These are phyloP conservation scores for Collybiopsis luxurians DNA, from an alignment of 768 basidiomycete species.

Conservation along the genomic window DNA sequence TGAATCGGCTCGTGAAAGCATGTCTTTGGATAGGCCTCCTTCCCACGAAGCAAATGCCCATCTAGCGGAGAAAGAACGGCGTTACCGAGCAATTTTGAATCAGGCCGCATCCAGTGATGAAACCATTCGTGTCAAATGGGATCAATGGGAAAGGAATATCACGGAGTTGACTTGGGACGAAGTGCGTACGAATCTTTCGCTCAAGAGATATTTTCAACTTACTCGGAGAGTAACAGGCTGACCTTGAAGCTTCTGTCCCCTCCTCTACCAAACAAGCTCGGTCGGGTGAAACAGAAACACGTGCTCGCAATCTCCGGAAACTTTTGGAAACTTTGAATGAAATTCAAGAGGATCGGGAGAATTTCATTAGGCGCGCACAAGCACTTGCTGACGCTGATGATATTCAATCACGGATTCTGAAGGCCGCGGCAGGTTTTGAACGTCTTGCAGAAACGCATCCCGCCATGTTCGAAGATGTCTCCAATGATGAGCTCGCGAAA, in stretches of 20 bases:
- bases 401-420: constrained; percentile 64
- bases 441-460: constrained; percentile 68
- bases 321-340: constrained; percentile 81
- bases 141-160: constrained; percentile 80
- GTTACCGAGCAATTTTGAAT: constrained; percentile 68
- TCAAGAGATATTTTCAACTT: too few species aligned
- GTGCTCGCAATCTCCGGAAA: constrained; percentile 68
- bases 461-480: constrained; percentile 84
- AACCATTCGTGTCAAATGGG: constrained; percentile 79
- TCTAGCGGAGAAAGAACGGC: constrained; percentile 64
- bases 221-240: constrained; percentile 39
- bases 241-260: constrained; percentile 66
- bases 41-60: constrained; percentile 81
- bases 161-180: constrained; percentile 63
- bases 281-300: constrained; percentile 48
- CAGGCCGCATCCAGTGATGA: constrained; percentile 77
- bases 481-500: constrained; percentile 76
- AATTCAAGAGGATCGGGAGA: constrained; percentile 54
- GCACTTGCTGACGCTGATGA: constrained; percentile 67
- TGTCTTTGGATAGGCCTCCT: constrained; percentile 47
- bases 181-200: constrained; percentile 23
- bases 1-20: constrained; percentile 59
- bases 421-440: constrained; percentile 63
- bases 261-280: constrained; percentile 45
- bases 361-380: constrained; percentile 63